Evolutionary conservation across 2,329 filamentous ascomycete genomes (phyloP), one percentile per base, ranked within the genome.

Genomic region (Bipolaris bicolor): DNA sequence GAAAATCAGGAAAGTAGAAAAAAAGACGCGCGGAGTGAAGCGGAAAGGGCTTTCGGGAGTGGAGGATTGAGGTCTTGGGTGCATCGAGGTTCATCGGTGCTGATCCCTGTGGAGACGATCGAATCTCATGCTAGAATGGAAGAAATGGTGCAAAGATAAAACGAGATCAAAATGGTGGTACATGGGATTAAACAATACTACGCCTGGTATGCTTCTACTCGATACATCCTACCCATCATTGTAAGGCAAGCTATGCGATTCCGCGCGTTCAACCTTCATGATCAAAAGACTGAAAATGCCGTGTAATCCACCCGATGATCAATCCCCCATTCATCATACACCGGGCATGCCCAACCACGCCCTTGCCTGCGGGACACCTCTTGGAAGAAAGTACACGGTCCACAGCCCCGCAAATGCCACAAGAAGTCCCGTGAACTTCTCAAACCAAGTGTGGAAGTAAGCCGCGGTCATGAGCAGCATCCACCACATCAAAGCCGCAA

Each of bases 391-490:
- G 64, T 83, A 83, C 5, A 83, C 76, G 2, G 68, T 55, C 63
- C 78, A 82, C 15, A 83, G 63, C 7, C 76, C 78, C 13, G 62
- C 62, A 60, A 81, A 81, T 1, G 80, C 81, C 20, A 83, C 80
- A n/a, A 80, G 20, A 49, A 82, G 65, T 0, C 81, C 81, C 15
- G 81, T 83, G 49, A 82, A 79, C 89, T 98, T 99, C 81, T 99
- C 95, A 69, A 96, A 88, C 93, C 94, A 98, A 0, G 95, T 99
- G 77, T 99, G 95, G 72, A 99, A 99, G 82, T 94, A 99, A 37
- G 96, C 93, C 2, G 93, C 93, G 39, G 95, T 99, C 95, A 99
- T 99, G 60, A 98, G 82, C 74, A 99, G 78, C 95, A 99, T 99
- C 91, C 95, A 98, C 81, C 88, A 85, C 71, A 89, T 91, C 71